Evolutionary conservation across 768 basidiomycete species (phyloP).

Genomic region (Neoboletus magnificus): DNA sequence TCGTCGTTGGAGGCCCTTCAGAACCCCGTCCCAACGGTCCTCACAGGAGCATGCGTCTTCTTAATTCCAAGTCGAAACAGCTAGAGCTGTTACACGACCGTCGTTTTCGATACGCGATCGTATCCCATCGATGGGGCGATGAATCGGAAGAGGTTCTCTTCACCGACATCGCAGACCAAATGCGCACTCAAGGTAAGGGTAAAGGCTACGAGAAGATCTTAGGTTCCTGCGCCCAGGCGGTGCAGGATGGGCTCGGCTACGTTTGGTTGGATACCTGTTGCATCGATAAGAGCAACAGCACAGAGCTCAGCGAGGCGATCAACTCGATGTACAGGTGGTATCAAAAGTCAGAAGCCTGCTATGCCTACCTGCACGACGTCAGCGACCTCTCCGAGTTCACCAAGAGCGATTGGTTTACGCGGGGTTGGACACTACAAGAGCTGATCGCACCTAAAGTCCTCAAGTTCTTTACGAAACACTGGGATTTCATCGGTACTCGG

Average conservation of each 20-base stretch:
- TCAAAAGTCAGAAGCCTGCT: conserved; percentile 22
- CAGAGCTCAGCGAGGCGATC: conserved; percentile 31
- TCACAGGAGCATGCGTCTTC: conserved; percentile 21
- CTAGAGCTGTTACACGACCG: conserved; percentile 12
- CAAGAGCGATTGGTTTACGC: conserved; percentile 29
- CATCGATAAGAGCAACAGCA: conserved; percentile 27
- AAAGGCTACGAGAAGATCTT: conserved; percentile 24
- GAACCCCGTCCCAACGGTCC: not conserved
- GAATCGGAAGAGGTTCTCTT: conserved; percentile 23
- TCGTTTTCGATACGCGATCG: conserved; percentile 18
- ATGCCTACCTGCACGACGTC: conserved; percentile 28
- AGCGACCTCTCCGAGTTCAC: conserved; percentile 10
- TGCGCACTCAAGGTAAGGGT: conserved; percentile 6
- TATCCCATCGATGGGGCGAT: conserved; percentile 28
- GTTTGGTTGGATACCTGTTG: conserved; percentile 36
- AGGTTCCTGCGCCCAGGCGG: conserved; percentile 18
- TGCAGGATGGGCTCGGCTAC: conserved; percentile 12
- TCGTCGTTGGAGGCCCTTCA: not conserved
- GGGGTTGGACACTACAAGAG: conserved; percentile 34
- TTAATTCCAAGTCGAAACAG: conserved; percentile 15
- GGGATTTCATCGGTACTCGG: conserved; percentile 19
- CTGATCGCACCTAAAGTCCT: conserved; percentile 27
- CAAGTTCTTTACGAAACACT: conserved; percentile 27
- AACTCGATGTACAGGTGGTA: conserved; percentile 37
- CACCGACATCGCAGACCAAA: conserved; percentile 20